phyloP scores from a whole-genome alignment of 163 green algal genomes.

The Scenedesmus sp. region DNA sequence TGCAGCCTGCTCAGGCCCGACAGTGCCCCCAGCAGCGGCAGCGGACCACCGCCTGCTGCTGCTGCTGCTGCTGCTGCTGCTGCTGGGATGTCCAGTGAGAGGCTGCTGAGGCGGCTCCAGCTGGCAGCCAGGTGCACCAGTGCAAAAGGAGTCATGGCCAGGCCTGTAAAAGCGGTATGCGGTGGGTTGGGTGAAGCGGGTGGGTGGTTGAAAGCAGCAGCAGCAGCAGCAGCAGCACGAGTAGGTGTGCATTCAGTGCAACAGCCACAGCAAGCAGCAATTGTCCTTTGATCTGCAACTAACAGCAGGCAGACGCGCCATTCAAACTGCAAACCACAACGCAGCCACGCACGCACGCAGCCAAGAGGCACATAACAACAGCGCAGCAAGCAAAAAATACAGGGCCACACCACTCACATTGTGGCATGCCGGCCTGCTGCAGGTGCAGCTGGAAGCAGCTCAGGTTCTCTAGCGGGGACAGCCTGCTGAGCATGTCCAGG shows the following conservation, averaged over 20 bases:
- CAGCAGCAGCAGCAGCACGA: constrained; percentile 23
- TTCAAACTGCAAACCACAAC: no score
- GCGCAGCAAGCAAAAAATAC: no score
- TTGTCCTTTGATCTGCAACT: no score
- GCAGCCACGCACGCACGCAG: no score
- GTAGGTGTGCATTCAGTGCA: not conserved
- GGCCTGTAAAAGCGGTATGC: not conserved
- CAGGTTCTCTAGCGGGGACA: constrained; percentile 28
- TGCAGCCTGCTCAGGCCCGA: not conserved
- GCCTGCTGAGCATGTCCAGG: constrained; percentile 37
- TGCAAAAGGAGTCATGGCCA: constrained; percentile 23
- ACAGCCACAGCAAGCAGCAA: not conserved
- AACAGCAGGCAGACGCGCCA: no score
- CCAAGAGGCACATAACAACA: no score
- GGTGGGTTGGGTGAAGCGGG: not conserved
- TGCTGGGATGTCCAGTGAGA: constrained; percentile 10
- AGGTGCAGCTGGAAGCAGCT: constrained; percentile 42
- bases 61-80: constrained; percentile 15
- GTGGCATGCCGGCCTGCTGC: constrained; percentile 33
- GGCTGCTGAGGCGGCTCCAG: constrained; percentile 15
- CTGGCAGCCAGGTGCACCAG: constrained; percentile 28
- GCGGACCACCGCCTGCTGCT: not conserved
- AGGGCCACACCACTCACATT: not conserved
- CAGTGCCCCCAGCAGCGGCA: not conserved
- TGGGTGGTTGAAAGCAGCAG: not conserved